These are phyloP conservation scores for Vishniacozyma victoriae DNA, from an alignment of 768 basidiomycete genomes.

Conservation along the genomic window DNA sequence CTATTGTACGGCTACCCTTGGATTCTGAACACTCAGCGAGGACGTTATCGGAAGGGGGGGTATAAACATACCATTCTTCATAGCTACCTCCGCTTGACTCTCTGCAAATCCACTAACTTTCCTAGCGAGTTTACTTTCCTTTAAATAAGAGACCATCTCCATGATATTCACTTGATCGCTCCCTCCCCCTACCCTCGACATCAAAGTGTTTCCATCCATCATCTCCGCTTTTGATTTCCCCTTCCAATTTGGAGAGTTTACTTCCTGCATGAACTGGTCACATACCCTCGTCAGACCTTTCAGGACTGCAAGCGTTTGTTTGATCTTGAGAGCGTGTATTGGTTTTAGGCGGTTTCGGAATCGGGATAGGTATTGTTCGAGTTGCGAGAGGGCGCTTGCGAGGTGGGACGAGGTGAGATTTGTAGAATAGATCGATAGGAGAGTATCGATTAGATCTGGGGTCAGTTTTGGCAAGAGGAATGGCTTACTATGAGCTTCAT, in stretches of 20 bases:
- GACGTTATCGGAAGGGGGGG: not conserved
- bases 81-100: slow-evolving; percentile 53
- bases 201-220: slow-evolving; percentile 62
- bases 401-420: slow-evolving; percentile 59
- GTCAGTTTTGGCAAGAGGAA: not conserved
- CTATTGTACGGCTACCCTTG: slow-evolving; percentile 5
- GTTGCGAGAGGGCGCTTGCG: slow-evolving; percentile 62
- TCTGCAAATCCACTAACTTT: slow-evolving; percentile 70
- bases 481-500: slow-evolving; percentile 88
- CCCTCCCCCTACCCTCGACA: slow-evolving; percentile 64
- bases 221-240: slow-evolving; percentile 53
- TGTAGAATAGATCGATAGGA: slow-evolving; percentile 77
- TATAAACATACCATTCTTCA: slow-evolving; percentile 41
- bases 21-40: not conserved
- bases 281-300: slow-evolving; percentile 61
- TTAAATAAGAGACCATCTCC: slow-evolving; percentile 74
- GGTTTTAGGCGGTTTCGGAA: slow-evolving; percentile 73
- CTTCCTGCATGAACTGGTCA: slow-evolving; percentile 20
- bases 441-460: slow-evolving; percentile 80
- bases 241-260: slow-evolving; percentile 3
- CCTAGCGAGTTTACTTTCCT: slow-evolving; percentile 68
- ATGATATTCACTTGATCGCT: slow-evolving; percentile 69
- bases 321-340: slow-evolving; percentile 68
- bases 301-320: slow-evolving; percentile 68
- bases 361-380: slow-evolving; percentile 66